Conservation (phyloP, 2,329 filamentous ascomycete species). For the Xylaria sp. region DNA sequence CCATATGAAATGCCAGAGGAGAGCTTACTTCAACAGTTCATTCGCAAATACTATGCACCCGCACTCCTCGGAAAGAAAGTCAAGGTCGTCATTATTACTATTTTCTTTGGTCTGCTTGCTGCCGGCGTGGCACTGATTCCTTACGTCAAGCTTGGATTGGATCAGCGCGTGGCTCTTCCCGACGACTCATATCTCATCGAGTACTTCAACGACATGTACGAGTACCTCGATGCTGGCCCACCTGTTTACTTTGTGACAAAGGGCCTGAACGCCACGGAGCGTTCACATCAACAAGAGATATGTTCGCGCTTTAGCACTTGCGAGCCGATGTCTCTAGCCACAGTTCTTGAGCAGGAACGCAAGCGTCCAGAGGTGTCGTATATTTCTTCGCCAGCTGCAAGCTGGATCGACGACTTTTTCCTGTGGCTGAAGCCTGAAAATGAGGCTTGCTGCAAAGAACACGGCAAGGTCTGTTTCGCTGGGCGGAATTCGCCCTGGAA, state of each 20-base stretch:
- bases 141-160: constrained; percentile 82
- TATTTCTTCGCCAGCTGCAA: constrained; percentile 85
- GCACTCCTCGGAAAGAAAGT: constrained; percentile 78
- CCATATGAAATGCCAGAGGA: constrained; percentile 82
- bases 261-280: constrained; percentile 77
- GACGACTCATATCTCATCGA: constrained; percentile 93
- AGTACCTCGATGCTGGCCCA: constrained; percentile 88
- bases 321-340: constrained; percentile 80
- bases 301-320: constrained; percentile 93
- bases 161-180: constrained; percentile 93
- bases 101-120: constrained; percentile 88
- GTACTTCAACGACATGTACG: constrained; percentile 95
- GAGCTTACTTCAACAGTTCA: constrained; percentile 81
- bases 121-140: constrained; percentile 85
- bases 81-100: constrained; percentile 75
- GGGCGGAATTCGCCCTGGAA: constrained; percentile 84
- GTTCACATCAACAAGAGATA: constrained; percentile 79
- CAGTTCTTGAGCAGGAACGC: constrained; percentile 90
- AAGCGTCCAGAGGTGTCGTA: constrained; percentile 89
- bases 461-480: constrained; percentile 77
- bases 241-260: constrained; percentile 96
- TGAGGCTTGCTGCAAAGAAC: constrained; percentile 74
- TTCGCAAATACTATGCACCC: constrained; percentile 88
- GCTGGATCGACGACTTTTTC: constrained; percentile 97
- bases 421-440: constrained; percentile 91